Evolutionary conservation across 345 rosid species (phyloP), one percentile per base, ranked within the genome.

Genomic region (Stellera chamaejasme): DNA sequence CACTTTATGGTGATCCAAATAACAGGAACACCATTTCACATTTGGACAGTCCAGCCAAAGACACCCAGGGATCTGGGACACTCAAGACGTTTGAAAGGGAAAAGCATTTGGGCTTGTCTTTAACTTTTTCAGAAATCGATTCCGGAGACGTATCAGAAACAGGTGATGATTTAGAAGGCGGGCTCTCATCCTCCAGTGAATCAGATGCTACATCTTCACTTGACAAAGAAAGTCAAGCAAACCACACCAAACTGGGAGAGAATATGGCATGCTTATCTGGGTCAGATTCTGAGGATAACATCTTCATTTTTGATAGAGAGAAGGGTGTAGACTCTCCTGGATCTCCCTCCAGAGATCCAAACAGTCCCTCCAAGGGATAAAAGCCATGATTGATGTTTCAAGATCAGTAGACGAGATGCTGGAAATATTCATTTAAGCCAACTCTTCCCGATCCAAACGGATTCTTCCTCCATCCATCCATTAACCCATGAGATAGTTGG

Each of bases 1-100:
- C 91, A 61, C 92, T 87, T 50, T 93, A 81, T 57, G 91, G 84
- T 54, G 81, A 81, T 66, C 84, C 89, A 19, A 79, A 63, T 55
- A 45, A 76, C 39, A 70, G 82, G 63, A 77, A 69, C 71, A 89
- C 88, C 36, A 60, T 75, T 43, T 74, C 83, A 43, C 66, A 77
- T 56, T 62, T 79, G 72, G 88, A 83, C 54, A 43, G 51, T 54
- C 63, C 78, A 13, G 55, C 41, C 0, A 53, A 71, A 46, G 59
- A 63, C 55, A 48, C 64, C 9, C 63, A 44, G 43, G 77, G 65
- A 63, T 73, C 76, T 26, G 2, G 62, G 61, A 44, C 63, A 61
- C 64, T 28, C 23, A 39, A 60, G n/a, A 58, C 54, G 61, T 42
- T 15, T 23, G 36, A 56, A 64, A 70, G 46, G 43, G 58, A 59